Evolutionary conservation across 163 green algal species (phyloP), one percentile per base, ranked within the genome.

Genomic region (Chlorella variabilis): DNA sequence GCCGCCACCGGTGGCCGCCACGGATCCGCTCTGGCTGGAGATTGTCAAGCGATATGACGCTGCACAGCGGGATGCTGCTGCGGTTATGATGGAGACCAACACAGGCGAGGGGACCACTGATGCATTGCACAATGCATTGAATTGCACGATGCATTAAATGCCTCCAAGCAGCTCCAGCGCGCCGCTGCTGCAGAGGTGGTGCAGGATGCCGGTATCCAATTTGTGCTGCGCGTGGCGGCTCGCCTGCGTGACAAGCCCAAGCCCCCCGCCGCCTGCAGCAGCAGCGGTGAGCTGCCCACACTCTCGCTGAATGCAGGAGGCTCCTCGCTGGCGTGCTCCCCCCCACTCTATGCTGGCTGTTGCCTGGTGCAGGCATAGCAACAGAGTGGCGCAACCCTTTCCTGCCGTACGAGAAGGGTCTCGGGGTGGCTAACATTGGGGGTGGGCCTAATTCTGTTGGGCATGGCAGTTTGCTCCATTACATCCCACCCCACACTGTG

Each of bases 201-300:
- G 39, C 4, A 65, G 29, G 79, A 84, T n/a, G 61, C 45, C 33
- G 79, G 70, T 20, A 17, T 78, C 27, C 51, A 27, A 0, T 94
- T 94, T 65, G 88, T 97, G 41, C 65, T 97, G 29, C 83, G 89
- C 20, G 75, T 95, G 8, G 91, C 91, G 0, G 78, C 76, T 0
- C 85, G 90, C 21, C 87, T 97, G 25, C 87, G 90, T 17, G 83
- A 89, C 70, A 97, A 97, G 83, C 91, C 91, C 31, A 90, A 91
- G 67, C 84, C 85, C 21, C 71, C 86, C 13, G 81, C 80, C 2
- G 13, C 39, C 13, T 41, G 20, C 13, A 68, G 13, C 59, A n/a
- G 59, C 38, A 33, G n/a, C n/a, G n/a, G 54, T 29, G 6, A n/a
- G 54, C 54, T 63, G 54, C 23, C 54, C 54, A 63, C 45, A n/a